Percentiles rank a stretch among this genome's conserved stretches.
Conservation (phyloP, 345 rosid genomes). For the Citrus hindsii region DNA sequence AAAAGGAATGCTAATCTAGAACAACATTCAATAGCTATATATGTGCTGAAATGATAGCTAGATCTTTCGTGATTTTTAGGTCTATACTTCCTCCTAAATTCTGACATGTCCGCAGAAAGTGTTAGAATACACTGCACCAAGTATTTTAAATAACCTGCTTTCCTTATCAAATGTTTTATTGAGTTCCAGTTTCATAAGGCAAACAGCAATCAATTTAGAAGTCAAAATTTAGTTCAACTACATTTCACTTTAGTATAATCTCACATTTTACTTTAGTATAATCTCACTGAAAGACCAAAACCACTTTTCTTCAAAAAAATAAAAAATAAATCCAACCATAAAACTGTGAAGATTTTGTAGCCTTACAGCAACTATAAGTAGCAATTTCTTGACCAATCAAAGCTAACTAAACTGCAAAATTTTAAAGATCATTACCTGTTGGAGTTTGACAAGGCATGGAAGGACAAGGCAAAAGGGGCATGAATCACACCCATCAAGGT, state of each 20-base stretch:
- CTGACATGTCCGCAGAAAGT: background rate
- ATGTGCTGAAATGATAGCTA: background rate
- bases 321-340: background rate
- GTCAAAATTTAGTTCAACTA: background rate
- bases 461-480: conserved; percentile 96
- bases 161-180: background rate
- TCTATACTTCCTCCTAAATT: background rate
- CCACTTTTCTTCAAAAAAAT: background rate
- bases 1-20: background rate
- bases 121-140: background rate
- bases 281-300: background rate
- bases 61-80: background rate
- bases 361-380: background rate
- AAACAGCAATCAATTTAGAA: background rate
- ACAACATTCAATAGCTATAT: background rate
- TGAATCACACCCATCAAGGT: conserved; percentile 89
- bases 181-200: background rate
- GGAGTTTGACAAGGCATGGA: conserved; percentile 87
- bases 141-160: background rate
- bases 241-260: no score
- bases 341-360: background rate
- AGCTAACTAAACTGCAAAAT: background rate
- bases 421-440: conserved; percentile 47
- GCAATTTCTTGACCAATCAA: background rate
- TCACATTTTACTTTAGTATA: background rate